These are phyloP conservation scores for Byssoonygena ceratinophila DNA, from an alignment of 2,329 filamentous ascomycete genomes.

Conservation along the genomic window DNA sequence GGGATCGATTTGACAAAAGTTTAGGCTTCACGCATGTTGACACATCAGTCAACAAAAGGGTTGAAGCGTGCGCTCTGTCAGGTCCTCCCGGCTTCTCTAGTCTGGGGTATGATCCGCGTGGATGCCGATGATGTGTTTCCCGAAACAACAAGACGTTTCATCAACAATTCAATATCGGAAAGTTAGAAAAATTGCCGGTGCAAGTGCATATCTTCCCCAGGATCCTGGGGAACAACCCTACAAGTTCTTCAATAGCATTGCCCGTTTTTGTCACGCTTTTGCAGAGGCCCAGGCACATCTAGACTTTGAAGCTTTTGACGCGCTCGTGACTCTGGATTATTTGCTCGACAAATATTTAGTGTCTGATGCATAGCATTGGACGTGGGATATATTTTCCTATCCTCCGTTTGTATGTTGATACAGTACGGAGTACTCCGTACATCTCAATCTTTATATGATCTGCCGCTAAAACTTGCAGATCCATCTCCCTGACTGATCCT, in stretches of 20 bases:
- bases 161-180: slow-evolving; percentile 2
- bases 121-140: slow-evolving; percentile 1
- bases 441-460: not conserved
- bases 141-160: slow-evolving; percentile 7
- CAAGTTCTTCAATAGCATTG: not conserved
- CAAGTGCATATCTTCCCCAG: not conserved
- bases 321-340: not conserved
- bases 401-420: too few species aligned
- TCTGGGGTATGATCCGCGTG: slow-evolving; percentile 6
- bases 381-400: too few species aligned
- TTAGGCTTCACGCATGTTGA: not conserved
- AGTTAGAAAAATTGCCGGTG: not conserved
- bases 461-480: not conserved
- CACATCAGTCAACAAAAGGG: not conserved
- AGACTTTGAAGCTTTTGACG: not conserved
- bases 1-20: not conserved
- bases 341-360: not conserved
- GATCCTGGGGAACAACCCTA: slow-evolving; percentile 2
- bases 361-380: not conserved
- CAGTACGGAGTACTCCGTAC: not conserved
- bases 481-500: not conserved
- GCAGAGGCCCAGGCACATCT: not conserved
- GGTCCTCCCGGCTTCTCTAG: not conserved
- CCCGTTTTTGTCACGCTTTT: not conserved
- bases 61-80: not conserved